Conservation (phyloP, 805 yeast species). For the Metschnikowia reukaufii region DNA sequence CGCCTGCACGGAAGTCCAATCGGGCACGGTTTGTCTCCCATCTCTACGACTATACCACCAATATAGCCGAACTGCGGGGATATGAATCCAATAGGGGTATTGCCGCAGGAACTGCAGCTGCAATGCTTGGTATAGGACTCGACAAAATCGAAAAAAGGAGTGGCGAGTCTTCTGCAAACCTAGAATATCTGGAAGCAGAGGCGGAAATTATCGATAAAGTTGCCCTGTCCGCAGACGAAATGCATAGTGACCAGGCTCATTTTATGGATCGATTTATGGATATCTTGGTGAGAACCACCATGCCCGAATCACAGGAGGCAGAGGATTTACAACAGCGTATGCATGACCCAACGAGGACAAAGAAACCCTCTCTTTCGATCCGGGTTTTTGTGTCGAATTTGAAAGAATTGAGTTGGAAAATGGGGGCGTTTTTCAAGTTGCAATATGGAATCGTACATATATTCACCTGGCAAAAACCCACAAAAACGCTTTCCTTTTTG, state of each 20-base stretch:
- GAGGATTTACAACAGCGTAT: constrained; percentile 42
- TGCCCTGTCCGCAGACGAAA: constrained; percentile 33
- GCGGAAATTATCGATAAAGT: constrained; percentile 27
- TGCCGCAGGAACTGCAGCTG: constrained; percentile 41
- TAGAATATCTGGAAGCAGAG: constrained; percentile 29
- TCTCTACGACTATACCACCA: constrained; percentile 26
- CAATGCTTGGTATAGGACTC: constrained; percentile 33
- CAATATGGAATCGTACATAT: constrained; percentile 63
- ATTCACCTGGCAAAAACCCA: constrained; percentile 73
- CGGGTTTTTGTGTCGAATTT: constrained; percentile 56
- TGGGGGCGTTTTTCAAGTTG: constrained; percentile 55
- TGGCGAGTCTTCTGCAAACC: neutral
- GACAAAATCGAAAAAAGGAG: constrained; percentile 19
- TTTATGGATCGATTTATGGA: constrained; percentile 61
- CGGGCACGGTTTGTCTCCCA: constrained; percentile 17
- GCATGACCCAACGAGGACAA: constrained; percentile 44
- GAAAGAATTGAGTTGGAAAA: constrained; percentile 52
- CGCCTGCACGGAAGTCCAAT: constrained; percentile 6
- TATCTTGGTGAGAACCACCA: constrained; percentile 48
- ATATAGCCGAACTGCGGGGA: constrained; percentile 26
- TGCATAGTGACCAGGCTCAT: constrained; percentile 33
- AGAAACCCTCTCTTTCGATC: constrained; percentile 57
- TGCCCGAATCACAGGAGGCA: constrained; percentile 51
- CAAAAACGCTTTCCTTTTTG: constrained; percentile 61
- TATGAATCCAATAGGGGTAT: constrained; percentile 30